Evolutionary conservation across 257 asterid species (phyloP), one percentile per base, ranked within the genome.

Genomic region (Lithospermum erythrorhizon): DNA sequence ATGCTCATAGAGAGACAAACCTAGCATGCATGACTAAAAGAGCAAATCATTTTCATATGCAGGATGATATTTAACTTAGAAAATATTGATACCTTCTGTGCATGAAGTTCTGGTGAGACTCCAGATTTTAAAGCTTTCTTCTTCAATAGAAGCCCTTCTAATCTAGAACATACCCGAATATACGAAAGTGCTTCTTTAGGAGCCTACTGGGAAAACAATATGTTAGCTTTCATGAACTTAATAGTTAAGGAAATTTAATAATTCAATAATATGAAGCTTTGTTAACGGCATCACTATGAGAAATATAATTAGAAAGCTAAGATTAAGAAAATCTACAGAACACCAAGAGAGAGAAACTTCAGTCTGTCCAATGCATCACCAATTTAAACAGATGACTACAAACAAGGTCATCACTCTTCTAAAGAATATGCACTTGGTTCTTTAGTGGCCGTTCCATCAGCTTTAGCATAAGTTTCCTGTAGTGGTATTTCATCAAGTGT

Each of bases 91-190:
- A 90, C 98, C 96, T 90, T 90, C 56, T 85, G 98, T 52, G 82
- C 79, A 80, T 85, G 98, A 72, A 81, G 68, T 76, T 90, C 95
- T 62, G 86, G 72, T 49, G 93, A 82, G 65, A 87, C 95, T 62
- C 95, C 96, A 78, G 64, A 71, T 71, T 76, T 90, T 58, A 87
- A 76, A 78, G 77, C 68, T 73, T 73, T 85, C 82, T 87, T 87
- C 85, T 78, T 83, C 82, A 90, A 74, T 57, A 90, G 71, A 75
- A 90, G 89, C 62, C 80, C 95, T 75, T 87, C 98, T 62, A 90
- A 32, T 76, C 80, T 79, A 71, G 98, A 85, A 81, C 98, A 87
- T 67, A 74, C 70, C 76, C 95, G 83, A 82, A 90, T 82, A 70
- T 66, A 94, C n/a, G 80, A 75, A 78, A 87, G 95, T 57, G 89